These are phyloP conservation scores for Penicillium griseofulvum DNA, from an alignment of 2,329 filamentous ascomycete genomes.

Conservation along the genomic window DNA sequence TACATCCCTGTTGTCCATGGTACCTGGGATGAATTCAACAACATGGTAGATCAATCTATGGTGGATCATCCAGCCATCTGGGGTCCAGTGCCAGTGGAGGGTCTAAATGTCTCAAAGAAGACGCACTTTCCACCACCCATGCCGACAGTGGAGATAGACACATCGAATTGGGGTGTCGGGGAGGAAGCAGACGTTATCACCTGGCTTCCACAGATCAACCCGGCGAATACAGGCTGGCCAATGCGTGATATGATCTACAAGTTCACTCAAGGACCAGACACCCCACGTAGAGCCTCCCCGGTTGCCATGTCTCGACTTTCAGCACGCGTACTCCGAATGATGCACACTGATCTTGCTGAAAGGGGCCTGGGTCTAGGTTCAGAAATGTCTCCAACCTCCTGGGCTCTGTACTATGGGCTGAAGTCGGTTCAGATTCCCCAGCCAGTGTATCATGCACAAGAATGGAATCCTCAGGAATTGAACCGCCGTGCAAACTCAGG, in stretches of 20 bases:
- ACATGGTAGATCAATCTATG: too few relatives aligned
- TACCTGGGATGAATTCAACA: background rate
- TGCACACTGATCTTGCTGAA: background rate
- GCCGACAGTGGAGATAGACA: too few relatives aligned
- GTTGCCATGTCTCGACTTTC: background rate
- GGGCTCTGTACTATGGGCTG: background rate
- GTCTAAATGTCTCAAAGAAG: too few relatives aligned
- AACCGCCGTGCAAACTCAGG: background rate
- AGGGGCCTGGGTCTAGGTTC: background rate
- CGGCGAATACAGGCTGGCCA: background rate
- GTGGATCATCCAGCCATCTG: too few relatives aligned
- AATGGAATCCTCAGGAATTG: background rate
- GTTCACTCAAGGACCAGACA: background rate
- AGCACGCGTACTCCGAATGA: background rate
- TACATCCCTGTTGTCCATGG: background rate
- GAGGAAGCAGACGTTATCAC: too few relatives aligned
- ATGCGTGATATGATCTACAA: background rate
- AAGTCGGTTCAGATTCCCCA: background rate
- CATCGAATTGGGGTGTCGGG: too few relatives aligned
- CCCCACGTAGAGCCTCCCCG: background rate
- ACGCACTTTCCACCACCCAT: too few relatives aligned
- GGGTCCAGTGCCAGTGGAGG: too few relatives aligned
- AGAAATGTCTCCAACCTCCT: background rate
- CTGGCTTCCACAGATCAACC: too few relatives aligned
- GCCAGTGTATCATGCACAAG: background rate